Conservation (phyloP, 2,329 filamentous ascomycete genomes). For the Aureobasidium zeae region DNA sequence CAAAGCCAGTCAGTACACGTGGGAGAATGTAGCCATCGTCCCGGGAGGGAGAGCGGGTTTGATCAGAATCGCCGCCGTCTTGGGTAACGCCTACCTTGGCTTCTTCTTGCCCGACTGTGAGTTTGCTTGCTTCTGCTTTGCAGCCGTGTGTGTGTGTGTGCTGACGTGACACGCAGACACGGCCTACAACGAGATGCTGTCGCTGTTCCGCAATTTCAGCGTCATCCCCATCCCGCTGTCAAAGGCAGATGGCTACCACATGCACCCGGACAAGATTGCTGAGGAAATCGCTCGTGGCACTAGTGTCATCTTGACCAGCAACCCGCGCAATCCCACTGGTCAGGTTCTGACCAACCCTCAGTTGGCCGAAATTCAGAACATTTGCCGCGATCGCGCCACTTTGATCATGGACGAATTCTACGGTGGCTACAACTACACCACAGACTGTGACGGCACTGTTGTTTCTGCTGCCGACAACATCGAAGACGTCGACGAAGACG, state of each 20-base stretch:
- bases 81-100: slow-evolving; percentile 73
- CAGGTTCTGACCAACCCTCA: slow-evolving; percentile 78
- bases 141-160: not conserved
- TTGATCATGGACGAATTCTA: slow-evolving; percentile 88
- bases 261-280: slow-evolving; percentile 85
- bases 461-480: slow-evolving; percentile 86
- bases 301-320: slow-evolving; percentile 80
- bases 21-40: slow-evolving; percentile 96
- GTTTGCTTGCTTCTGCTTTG: too few relatives aligned
- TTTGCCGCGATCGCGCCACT: slow-evolving; percentile 69
- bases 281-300: slow-evolving; percentile 44
- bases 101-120: slow-evolving; percentile 54
- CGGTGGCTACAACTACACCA: slow-evolving; percentile 82
- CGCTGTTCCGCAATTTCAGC: slow-evolving; percentile 86
- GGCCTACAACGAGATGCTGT: slow-evolving; percentile 96
- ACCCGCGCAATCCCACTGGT: slow-evolving; percentile 90
- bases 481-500: slow-evolving; percentile 74
- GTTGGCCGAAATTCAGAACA: slow-evolving; percentile 81
- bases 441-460: slow-evolving; percentile 78
- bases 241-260: slow-evolving; percentile 81
- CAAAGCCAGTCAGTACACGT: slow-evolving; percentile 83
- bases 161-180: slow-evolving; percentile 46
- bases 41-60: slow-evolving; percentile 85
- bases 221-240: slow-evolving; percentile 78
- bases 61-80: slow-evolving; percentile 86